Evolutionary conservation across 768 basidiomycete genomes (phyloP), one percentile per base, ranked within the genome.

Genomic region (Rhodotorula sphaerocarpa): DNA sequence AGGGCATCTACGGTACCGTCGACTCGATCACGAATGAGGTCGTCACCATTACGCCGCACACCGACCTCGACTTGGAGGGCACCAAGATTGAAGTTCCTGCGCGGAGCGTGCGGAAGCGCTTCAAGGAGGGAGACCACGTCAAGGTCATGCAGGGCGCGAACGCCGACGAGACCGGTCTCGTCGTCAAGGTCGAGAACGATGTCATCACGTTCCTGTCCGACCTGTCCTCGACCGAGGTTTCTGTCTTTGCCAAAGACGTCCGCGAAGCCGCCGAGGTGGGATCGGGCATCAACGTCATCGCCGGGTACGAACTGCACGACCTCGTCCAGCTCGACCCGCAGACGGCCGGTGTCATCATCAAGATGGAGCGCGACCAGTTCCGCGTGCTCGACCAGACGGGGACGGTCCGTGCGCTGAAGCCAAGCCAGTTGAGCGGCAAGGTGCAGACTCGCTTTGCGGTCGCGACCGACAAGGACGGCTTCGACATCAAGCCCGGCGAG

Each of bases 111-210:
- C 80, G 92, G 71, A 99, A 99, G 77, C 80, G 86, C 47, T 97
- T 99, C 80, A 91, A 90, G 74, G 82, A 90, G 58, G 95, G 95
- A 72, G 93, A 97, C 76, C 95, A 99, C 72, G 90, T 99, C 76
- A 97, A 97, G 77, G 93, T 97, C 60, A 90, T 97, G 85, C 81
- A 85, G 21, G 95, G 95, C 28, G 85, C 90, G 75, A 95, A 96
- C 73, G 82, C 84, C 12, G 89, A 95, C 71, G 92, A 95, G 75
- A 92, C 91, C 5, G 95, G 95, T 78, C 80, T 97, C 70, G 93
- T 99, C 42, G 87, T 97, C 28, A 86, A 90, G 27, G 86, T 92
- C 25, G 80, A 86, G 7, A 88, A 89, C 71, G 89, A 91, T 55
- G 83, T 90, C 30, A 88, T 97, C 21, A 96, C 93, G 2, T 91